These are phyloP conservation scores for Chytriomyces sp. DNA, from an alignment of 192 early-diverging fungal species.

Conservation along the genomic window DNA sequence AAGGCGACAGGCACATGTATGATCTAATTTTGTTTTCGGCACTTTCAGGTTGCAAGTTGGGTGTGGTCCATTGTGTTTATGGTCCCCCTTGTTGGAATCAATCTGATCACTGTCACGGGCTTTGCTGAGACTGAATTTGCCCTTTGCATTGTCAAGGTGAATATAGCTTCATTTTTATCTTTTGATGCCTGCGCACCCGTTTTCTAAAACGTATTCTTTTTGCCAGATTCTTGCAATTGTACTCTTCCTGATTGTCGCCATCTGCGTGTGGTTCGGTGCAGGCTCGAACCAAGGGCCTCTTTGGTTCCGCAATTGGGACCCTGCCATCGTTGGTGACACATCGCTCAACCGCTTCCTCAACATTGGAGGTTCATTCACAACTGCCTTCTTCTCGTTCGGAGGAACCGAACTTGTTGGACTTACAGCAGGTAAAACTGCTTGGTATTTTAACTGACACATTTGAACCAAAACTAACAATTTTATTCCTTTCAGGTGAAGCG, in stretches of 20 bases:
- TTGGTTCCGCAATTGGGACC: conserved; percentile 29
- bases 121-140: conserved; percentile 81
- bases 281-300: conserved; percentile 50
- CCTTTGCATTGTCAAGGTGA: conserved; percentile 75
- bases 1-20: too few species aligned
- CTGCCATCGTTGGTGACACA: conserved; percentile 8
- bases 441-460: conserved; percentile 70
- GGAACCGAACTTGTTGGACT: conserved; percentile 37
- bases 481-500: conserved; percentile 77
- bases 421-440: too few species aligned
- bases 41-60: conserved; percentile 34
- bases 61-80: conserved; percentile 63
- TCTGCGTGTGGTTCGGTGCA: conserved; percentile 67
- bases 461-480: conserved; percentile 56
- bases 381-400: conserved; percentile 69
- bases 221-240: conserved; percentile 85
- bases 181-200: too few species aligned
- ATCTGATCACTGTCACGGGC: conserved; percentile 42
- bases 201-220: conserved; percentile 19
- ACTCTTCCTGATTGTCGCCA: conserved; percentile 80
- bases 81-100: conserved; percentile 60
- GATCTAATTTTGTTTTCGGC: too few species aligned
- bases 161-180: too few species aligned
- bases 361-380: conserved; percentile 71
- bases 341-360: conserved; percentile 49